Conservation (phyloP, 805 yeast genomes). For the Pichia gijzeniarum region DNA sequence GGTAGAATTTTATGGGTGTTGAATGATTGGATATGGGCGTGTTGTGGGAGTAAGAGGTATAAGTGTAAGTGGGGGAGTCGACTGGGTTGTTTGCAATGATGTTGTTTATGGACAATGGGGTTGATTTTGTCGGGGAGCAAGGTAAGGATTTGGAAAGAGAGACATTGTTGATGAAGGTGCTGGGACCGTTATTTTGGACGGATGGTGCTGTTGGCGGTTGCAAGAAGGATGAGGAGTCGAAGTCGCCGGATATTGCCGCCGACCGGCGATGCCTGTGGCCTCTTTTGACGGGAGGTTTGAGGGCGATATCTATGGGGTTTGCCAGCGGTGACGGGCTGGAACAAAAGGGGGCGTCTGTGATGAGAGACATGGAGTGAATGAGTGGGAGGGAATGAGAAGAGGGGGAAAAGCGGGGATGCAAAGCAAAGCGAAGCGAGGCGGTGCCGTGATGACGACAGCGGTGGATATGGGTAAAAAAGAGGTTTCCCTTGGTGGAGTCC, state of each 20-base stretch:
- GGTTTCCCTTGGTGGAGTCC: too few species aligned
- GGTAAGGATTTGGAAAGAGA: constrained; percentile 14
- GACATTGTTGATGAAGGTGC: too few species aligned
- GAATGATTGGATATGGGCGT: constrained; percentile 8
- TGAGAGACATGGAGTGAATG: neutral
- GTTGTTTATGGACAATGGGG: neutral
- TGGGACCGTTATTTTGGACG: constrained; percentile 6
- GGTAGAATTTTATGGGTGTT: constrained; percentile 21
- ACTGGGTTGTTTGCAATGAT: too few species aligned
- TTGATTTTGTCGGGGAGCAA: constrained; percentile 20
- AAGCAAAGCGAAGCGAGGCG: too few species aligned
- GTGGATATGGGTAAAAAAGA: too few species aligned
- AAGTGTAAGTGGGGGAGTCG: too few species aligned
- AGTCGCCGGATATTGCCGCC: constrained; percentile 84
- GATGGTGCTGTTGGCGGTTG: constrained; percentile 14
- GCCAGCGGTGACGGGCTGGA: neutral
- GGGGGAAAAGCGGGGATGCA: too few species aligned
- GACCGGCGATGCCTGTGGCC: constrained; percentile 81
- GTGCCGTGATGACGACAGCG: too few species aligned
- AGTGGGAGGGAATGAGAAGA: neutral
- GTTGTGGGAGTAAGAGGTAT: neutral
- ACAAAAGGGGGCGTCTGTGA: neutral
- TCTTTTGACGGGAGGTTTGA: constrained; percentile 32
- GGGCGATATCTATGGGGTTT: constrained; percentile 11
- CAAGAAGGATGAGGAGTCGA: constrained; percentile 37